phyloP scores from a whole-genome alignment of 164 flowering plant genomes.

The Tetracentron sinense region DNA sequence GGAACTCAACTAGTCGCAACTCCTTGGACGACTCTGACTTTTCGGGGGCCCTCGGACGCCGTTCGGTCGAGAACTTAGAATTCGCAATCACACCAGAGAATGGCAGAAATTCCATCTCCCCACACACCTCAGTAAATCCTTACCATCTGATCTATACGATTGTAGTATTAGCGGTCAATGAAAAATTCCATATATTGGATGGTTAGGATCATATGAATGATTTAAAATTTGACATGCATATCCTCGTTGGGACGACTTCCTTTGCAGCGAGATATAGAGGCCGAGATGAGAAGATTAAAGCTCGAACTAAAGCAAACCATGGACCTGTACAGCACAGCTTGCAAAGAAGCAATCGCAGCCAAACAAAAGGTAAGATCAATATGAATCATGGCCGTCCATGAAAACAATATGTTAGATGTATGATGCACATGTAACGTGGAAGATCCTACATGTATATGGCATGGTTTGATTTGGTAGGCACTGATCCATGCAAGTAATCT shows the following conservation, averaged over 20 bases:
- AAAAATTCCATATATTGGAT: too few relatives aligned
- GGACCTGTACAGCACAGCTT: conserved; percentile 21
- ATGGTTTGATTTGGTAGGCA: too few relatives aligned
- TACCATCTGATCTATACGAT: too few relatives aligned
- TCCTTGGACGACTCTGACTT: conserved; percentile 30
- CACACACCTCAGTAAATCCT: conserved; percentile 20
- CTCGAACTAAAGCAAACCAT: conserved; percentile 21
- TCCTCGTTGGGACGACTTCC: neutral
- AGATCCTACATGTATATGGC: too few relatives aligned
- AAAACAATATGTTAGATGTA: too few relatives aligned
- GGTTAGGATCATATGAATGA: too few relatives aligned
- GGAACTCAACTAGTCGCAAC: conserved; percentile 17
- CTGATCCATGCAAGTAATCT: too few relatives aligned
- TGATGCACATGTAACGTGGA: too few relatives aligned
- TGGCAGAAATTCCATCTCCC: conserved; percentile 13
- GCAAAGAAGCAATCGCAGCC: conserved; percentile 16
- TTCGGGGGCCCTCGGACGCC: conserved; percentile 9
- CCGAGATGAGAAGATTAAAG: conserved; percentile 24
- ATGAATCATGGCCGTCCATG: neutral
- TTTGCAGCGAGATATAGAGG: conserved; percentile 12
- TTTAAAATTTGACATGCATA: neutral
- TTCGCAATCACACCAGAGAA: conserved; percentile 17
- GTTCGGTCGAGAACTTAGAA: conserved; percentile 42
- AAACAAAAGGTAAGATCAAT: conserved; percentile 18
- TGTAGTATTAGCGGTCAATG: too few relatives aligned